Percentiles rank a stretch among this genome's conserved stretches.
These are phyloP conservation scores for Isochrysis galbana DNA, from an alignment of 78 protist species.

Conservation along the genomic window DNA sequence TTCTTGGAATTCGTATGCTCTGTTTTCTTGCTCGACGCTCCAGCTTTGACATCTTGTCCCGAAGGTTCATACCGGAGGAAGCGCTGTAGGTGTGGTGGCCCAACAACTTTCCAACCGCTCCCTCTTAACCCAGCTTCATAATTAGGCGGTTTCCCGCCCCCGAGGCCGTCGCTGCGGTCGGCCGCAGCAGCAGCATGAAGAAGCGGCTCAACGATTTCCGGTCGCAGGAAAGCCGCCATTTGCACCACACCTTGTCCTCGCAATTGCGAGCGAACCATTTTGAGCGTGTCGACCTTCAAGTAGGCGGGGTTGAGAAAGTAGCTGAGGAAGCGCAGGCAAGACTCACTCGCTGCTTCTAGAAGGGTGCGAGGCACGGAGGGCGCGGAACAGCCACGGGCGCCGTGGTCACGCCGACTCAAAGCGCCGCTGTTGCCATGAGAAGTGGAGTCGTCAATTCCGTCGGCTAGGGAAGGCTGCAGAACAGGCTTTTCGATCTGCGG, in stretches of 20 bases:
- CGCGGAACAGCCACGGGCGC: no score
- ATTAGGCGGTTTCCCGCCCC: neutral
- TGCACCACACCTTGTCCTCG: neutral
- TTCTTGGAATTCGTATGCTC: neutral
- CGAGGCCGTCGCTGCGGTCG: neutral
- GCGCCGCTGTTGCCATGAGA: no score
- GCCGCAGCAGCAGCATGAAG: neutral
- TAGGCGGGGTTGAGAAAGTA: neutral
- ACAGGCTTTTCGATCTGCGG: no score
- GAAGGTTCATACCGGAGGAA: slow-evolving; percentile 25
- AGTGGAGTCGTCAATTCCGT: no score
- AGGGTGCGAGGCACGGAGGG: neutral
- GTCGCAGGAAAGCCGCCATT: neutral
- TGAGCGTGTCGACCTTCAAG: neutral
- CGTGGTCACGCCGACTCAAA: no score
- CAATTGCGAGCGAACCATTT: neutral
- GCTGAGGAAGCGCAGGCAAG: neutral
- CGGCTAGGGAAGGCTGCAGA: no score
- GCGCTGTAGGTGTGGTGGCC: slow-evolving; percentile 55
- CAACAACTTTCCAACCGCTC: slow-evolving; percentile 1
- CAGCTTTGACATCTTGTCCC: no score
- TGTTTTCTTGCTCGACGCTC: neutral
- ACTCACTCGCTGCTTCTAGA: neutral
- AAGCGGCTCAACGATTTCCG: neutral
- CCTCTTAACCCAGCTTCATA: neutral